Evolutionary conservation across 2,329 filamentous ascomycete genomes (phyloP).

Genomic region (Daldinia eschscholtzii): DNA sequence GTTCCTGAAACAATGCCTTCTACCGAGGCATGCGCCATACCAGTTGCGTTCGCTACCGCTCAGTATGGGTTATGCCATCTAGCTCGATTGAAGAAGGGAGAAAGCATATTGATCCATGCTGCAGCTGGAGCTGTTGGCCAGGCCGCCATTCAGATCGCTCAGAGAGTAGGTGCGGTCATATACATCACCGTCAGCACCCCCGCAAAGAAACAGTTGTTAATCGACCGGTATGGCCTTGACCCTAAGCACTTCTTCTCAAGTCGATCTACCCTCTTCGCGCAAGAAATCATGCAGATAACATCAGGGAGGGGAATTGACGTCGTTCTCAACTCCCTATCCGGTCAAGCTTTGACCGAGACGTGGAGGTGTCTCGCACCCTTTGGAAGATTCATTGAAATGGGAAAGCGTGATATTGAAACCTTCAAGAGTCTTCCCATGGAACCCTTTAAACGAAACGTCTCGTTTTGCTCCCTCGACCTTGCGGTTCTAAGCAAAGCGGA

Average conservation of each 20-base stretch:
- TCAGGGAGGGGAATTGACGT: conserved; percentile 35
- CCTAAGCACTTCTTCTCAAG: conserved; percentile 40
- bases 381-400: background rate
- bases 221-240: conserved; percentile 29
- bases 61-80: background rate
- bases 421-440: background rate
- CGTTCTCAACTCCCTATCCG: conserved; percentile 17
- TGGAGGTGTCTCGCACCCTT: conserved; percentile 12
- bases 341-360: conserved; percentile 15
- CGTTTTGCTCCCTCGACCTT: background rate
- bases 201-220: conserved; percentile 33
- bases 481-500: background rate
- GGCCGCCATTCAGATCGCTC: conserved; percentile 15
- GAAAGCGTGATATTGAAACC: background rate
- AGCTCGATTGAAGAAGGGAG: conserved; percentile 8
- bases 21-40: conserved; percentile 2
- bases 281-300: conserved; percentile 27
- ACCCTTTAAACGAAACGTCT: background rate
- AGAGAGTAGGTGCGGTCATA: conserved; percentile 16
- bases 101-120: conserved; percentile 23
- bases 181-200: conserved; percentile 32
- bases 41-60: conserved; percentile 1
- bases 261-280: conserved; percentile 30
- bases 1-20: conserved; percentile 2
- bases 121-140: conserved; percentile 24